These are phyloP conservation scores for Debaryomyces subglobosus DNA, from an alignment of 1,139 yeast species.

Conservation along the genomic window DNA sequence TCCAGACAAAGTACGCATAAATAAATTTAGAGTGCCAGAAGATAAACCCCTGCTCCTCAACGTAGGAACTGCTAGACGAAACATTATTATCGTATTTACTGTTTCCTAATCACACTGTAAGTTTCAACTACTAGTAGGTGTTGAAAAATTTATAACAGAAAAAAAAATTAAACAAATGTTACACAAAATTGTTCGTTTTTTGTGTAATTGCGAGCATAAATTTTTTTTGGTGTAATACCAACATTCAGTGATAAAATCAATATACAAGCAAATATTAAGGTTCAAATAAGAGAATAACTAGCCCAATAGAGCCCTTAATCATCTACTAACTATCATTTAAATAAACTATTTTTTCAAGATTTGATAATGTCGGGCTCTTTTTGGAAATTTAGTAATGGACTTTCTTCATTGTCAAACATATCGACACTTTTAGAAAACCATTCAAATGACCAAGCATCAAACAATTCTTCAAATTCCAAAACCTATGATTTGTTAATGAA, in stretches of 20 bases:
- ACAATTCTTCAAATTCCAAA: constrained; percentile 21
- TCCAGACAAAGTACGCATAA: constrained; percentile 5
- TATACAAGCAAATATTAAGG: background rate
- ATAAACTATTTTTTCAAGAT: constrained; percentile 1
- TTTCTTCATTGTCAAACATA: constrained; percentile 73
- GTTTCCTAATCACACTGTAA: background rate
- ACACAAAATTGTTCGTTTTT: constrained; percentile 7
- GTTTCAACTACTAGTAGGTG: background rate
- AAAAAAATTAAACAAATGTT: constrained; percentile 3
- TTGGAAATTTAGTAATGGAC: constrained; percentile 91
- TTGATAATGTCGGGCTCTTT: constrained; percentile 72
- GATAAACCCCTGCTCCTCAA: background rate
- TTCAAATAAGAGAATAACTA: constrained; percentile 1
- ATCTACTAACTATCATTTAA: constrained; percentile 1
- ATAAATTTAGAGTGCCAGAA: background rate
- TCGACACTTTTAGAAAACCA: constrained; percentile 70
- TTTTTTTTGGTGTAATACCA: constrained; percentile 9
- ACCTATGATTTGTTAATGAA: constrained; percentile 54
- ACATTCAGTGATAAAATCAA: constrained; percentile 3
- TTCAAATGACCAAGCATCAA: constrained; percentile 31
- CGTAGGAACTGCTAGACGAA: constrained; percentile 4
- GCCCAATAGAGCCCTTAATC: constrained; percentile 4
- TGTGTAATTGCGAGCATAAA: constrained; percentile 12
- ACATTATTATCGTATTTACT: background rate
- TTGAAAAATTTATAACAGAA: constrained; percentile 7